Conservation (phyloP, 495 filamentous ascomycete species). For the Physcia stellaris region DNA sequence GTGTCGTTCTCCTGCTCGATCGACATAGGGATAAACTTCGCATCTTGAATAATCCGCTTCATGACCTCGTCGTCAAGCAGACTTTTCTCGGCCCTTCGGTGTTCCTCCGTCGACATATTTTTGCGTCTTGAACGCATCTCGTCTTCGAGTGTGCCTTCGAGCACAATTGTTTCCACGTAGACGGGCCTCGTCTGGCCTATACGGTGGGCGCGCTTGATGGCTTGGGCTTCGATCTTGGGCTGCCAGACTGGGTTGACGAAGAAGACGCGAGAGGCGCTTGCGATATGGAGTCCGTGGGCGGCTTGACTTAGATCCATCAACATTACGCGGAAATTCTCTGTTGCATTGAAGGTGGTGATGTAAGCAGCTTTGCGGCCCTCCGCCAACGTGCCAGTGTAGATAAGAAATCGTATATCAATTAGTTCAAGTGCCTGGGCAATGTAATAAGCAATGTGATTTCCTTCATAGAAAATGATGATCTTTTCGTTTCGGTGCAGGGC, state of each 20-base stretch:
- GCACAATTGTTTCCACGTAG: constrained; percentile 72
- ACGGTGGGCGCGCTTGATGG: constrained; percentile 78
- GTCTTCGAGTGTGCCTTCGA: constrained; percentile 76
- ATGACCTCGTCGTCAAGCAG: constrained; percentile 68
- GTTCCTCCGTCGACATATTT: constrained; percentile 68
- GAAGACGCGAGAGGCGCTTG: constrained; percentile 71
- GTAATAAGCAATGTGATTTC: constrained; percentile 69
- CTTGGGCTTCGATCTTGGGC: constrained; percentile 77
- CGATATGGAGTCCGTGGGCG: constrained; percentile 75
- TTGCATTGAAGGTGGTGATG: constrained; percentile 62
- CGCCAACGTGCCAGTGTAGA: constrained; percentile 63
- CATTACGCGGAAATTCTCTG: constrained; percentile 50
- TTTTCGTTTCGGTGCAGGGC: constrained; percentile 59
- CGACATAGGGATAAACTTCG: constrained; percentile 47
- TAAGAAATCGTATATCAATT: constrained; percentile 60
- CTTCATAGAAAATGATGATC: constrained; percentile 87
- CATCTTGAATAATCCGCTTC: constrained; percentile 63
- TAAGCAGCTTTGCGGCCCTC: constrained; percentile 51
- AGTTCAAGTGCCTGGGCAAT: constrained; percentile 72
- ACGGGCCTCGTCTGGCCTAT: constrained; percentile 77
- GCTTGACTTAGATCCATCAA: constrained; percentile 85
- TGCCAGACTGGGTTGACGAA: constrained; percentile 85
- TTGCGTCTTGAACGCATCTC: constrained; percentile 60
- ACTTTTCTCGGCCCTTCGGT: constrained; percentile 45
- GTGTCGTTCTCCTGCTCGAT: constrained; percentile 27